Evolutionary conservation across 2,329 filamentous ascomycete genomes (phyloP), one percentile per base, ranked within the genome.

Genomic region (Dryadomyces quercus-mongolicae): DNA sequence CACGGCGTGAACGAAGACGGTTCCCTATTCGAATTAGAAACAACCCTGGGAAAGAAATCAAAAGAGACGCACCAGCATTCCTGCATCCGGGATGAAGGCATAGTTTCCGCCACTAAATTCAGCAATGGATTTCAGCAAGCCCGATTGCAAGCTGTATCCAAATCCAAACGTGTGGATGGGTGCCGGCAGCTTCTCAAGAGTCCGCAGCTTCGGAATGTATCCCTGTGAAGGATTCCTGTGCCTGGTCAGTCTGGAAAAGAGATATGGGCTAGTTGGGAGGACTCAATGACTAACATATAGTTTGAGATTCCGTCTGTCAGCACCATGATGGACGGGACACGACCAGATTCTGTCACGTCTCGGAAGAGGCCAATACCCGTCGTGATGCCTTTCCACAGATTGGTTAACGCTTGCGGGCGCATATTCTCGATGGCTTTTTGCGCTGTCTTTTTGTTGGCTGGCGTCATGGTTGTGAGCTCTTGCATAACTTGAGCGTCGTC

Each of bases 1-100:
- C 2, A 82, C 71, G 2, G 81, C 77, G 60, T 84, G 78, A 3
- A 82, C 71, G 56, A 84, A 82, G 3, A 81, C 77, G 2, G 80
- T 83, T 3, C 76, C 59, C 57, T 59, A 25, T 51, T n/a, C 40
- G 1, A 2, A 54, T 13, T 16, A 15, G 10, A 7, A 4, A 49
- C 20, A 44, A 42, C 31, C 44, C 44, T 57, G 25, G 10, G 18
- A 5, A 1, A 1, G 3, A 3, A 5, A 15, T 18, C 9, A 25
- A 15, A 13, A 4, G 10, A 31, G 13, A 58, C 68, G 55, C 58
- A 72, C 70, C 56, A 84, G 77, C 78, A 84, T 82, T 56, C 78
- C 76, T 0, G 77, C 73, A 53, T 84, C 80, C 0, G 79, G 76
- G 18, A 84, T 83, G 58, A 82, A 84, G 9, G 77, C 68, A 55